Evolutionary conservation across 257 asterid genomes (phyloP).

Genomic region (Striga asiatica): DNA sequence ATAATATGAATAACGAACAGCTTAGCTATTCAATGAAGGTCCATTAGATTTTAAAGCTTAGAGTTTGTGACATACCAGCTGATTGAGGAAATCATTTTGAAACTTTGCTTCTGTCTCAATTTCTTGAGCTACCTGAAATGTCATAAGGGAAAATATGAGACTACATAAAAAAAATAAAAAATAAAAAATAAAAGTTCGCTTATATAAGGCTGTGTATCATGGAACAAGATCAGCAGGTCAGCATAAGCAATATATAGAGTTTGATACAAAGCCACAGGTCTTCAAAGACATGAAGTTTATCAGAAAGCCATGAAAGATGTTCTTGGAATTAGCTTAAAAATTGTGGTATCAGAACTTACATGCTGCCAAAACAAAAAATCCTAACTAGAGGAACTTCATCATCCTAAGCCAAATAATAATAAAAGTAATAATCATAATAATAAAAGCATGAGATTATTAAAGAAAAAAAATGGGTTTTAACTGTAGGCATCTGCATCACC

Average conservation of each 20-base stretch:
- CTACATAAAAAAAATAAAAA: neutral
- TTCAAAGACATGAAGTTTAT: neutral
- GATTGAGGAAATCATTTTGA: conserved; percentile 86
- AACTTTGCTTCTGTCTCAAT: conserved; percentile 68
- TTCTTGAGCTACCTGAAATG: conserved; percentile 52
- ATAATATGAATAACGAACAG: neutral
- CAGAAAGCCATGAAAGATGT: no score
- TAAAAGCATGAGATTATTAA: no score
- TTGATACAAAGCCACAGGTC: neutral
- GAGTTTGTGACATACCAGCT: conserved; percentile 28
- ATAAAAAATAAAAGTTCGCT: neutral
- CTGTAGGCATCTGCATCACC: no score
- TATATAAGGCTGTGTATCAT: neutral
- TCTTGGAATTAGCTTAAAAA: neutral
- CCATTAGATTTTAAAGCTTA: neutral
- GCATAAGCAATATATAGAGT: no score
- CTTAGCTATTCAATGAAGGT: neutral
- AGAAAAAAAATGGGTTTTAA: no score
- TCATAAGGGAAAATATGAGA: neutral
- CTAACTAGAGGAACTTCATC: no score
- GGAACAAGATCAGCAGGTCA: no score
- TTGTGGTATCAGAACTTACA: no score
- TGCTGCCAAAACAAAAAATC: no score
- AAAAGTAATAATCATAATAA: no score
- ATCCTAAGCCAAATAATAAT: no score